Evolutionary conservation across 768 basidiomycete genomes (phyloP).

Genomic region (Ramaria sp.): DNA sequence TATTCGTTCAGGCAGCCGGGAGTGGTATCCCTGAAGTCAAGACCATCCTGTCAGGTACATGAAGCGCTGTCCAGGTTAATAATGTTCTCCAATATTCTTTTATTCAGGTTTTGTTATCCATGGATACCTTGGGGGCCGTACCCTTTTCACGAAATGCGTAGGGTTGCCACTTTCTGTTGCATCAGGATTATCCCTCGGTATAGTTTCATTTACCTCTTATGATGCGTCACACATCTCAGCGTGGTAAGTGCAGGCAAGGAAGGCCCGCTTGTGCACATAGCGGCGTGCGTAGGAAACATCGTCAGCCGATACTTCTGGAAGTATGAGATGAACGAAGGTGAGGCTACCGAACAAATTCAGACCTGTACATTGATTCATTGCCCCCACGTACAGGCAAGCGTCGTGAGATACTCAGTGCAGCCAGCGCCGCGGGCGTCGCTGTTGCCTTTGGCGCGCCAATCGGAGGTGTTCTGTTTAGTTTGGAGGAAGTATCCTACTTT

Average conservation of each 20-base stretch:
- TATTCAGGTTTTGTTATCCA: slow-evolving; percentile 84
- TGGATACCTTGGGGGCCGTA: slow-evolving; percentile 88
- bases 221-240: not conserved
- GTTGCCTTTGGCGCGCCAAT: slow-evolving; percentile 97
- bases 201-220: not conserved
- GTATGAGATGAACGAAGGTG: slow-evolving; percentile 94
- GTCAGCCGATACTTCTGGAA: slow-evolving; percentile 75
- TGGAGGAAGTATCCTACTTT: slow-evolving; percentile 95
- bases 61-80: not conserved
- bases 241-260: slow-evolving; percentile 39
- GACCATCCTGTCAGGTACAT: slow-evolving; percentile 72
- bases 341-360: slow-evolving; percentile 8
- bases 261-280: slow-evolving; percentile 85
- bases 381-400: slow-evolving; percentile 53
- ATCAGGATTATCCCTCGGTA: slow-evolving; percentile 79
- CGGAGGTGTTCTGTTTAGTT: slow-evolving; percentile 82
- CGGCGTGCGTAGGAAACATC: slow-evolving; percentile 88
- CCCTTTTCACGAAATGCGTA: slow-evolving; percentile 80
- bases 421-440: slow-evolving; percentile 94
- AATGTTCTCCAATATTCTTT: not conserved
- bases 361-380: not conserved
- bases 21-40: slow-evolving; percentile 97
- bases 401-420: slow-evolving; percentile 89
- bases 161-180: slow-evolving; percentile 87
- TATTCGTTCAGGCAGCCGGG: slow-evolving; percentile 61